Evolutionary conservation across 225 moss, liverwort and hornwort species (phyloP), one percentile per base, ranked within the genome.

Genomic region (Bryum argenteum): DNA sequence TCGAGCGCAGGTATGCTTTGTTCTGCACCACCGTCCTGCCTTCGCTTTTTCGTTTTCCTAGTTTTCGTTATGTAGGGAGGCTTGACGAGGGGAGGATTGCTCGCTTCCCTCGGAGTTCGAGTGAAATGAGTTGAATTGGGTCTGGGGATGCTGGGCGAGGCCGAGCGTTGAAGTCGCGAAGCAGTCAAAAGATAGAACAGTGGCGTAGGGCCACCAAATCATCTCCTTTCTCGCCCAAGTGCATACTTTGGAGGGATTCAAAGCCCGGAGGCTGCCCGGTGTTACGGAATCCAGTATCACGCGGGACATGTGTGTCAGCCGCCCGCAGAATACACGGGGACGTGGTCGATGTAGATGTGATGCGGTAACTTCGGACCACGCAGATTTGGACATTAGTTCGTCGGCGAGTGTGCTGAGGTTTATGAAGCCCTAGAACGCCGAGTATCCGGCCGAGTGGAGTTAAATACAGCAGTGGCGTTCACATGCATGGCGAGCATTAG

Each of bases 1-100:
- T 86, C 24, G 86, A 86, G 75, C 83, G 83, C 63, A 86, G 86
- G 86, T 83, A 71, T 33, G 65, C 9, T 23, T 15, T 16, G 24
- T 1, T 28, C 16, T 50, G 18, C 39, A 13, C 13, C 16, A 8
- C 16, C 11, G 28, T 44, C 43, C 0, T 17, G 56, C 33, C 44
- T 42, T 11, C 2, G 9, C 24, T 15, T 47, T 16, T 47, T 75
- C 2, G 33, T 28, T 53, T 11, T 2, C 20, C 19, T 18, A 15
- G 11, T 51, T 42, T 48, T 63, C 12, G 3, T 51, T 52, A 18
- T 11, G 75, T 23, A 50, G 47, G 16, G 47, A 15, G 73, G 10
- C 1, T 18, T 39, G 9, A 28, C 45, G 3, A 10, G 24, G 54
- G n/a, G 43, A 21, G 61, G 57, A 73, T 33, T 56, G 53, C 8